phyloP scores from a whole-genome alignment of 2,329 filamentous ascomycete genomes.

The Magnaporthiopsis incrustans region DNA sequence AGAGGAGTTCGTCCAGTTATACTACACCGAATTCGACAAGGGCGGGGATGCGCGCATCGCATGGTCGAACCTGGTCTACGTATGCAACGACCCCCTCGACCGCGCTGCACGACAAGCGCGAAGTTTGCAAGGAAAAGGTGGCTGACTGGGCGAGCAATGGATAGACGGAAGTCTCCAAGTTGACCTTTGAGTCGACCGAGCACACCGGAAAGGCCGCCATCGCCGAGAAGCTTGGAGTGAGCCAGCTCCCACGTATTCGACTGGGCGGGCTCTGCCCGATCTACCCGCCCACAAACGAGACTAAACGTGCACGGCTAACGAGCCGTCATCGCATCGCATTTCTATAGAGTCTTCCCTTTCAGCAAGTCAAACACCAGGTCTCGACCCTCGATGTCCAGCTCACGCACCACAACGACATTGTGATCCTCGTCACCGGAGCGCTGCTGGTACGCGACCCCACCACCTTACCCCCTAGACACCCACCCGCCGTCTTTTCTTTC shows the following conservation, averaged over 20 bases:
- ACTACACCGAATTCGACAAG: conserved; percentile 80
- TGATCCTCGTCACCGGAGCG: conserved; percentile 83
- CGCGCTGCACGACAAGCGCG: no score
- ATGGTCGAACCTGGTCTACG: conserved; percentile 9
- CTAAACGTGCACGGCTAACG: conserved; percentile 8
- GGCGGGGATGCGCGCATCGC: conserved; percentile 16
- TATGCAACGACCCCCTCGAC: not conserved
- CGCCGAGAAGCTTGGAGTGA: conserved; percentile 72
- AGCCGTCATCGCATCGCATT: conserved; percentile 7
- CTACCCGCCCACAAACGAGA: not conserved
- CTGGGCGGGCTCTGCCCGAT: no score
- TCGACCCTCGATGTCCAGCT: conserved; percentile 79
- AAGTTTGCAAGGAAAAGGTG: not conserved
- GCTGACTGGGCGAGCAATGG: not conserved
- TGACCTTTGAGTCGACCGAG: conserved; percentile 78
- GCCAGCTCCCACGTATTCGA: conserved; percentile 19
- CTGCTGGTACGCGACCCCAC: conserved; percentile 56
- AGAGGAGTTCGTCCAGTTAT: conserved; percentile 87
- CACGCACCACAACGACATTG: conserved; percentile 58
- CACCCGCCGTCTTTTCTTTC: not conserved
- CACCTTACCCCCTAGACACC: not conserved
- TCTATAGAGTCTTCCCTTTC: conserved; percentile 65
- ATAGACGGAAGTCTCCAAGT: conserved; percentile 77
- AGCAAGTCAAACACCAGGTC: conserved; percentile 72
- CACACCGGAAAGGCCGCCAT: conserved; percentile 59